Base-by-base conservation (phyloP, 2,329 filamentous ascomycete genomes). In the Cytospora piceae region DNA sequence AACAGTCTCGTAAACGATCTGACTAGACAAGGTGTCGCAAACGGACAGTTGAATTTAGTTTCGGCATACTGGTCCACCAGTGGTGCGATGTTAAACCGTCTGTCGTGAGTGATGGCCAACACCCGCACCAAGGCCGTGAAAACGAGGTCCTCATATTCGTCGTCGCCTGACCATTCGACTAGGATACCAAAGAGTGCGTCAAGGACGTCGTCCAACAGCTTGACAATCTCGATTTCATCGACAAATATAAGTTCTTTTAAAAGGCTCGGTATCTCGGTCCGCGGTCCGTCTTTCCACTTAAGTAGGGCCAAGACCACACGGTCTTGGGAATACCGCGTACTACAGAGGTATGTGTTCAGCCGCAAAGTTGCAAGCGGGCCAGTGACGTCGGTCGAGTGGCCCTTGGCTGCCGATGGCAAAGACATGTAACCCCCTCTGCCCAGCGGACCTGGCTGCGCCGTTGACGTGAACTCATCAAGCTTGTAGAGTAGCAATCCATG, bases 181-280 rank as follows among this genome's bases (percentile, higher is more conserved):
- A 98, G 81, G 32, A 97, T 93, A 7, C 92, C 90, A 74, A 99
- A 99, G 0, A 99, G 85, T 0, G 93, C 88, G 75, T 97, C 92
- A 61, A 99, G 90, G 1, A 98, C 93, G 72, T 96, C 91, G 69
- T 87, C 90, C 9, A 98, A 81, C 52, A 98, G 85, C 80, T 98
- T 99, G 68, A 99, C 95, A 39, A 99, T 92, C 77, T 99, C 96
- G 64, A 98, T 97, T 75, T 99, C 95, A 0, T 95, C 92, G 0
- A 99, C 94, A 70, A 98, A 98, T 24, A 94, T 89, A 58, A 98
- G 86, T 70, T 94, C 89, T 74, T 91, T 90, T 52, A 99, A 80
- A 0, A 96, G 81, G 29, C 87, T 83, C 0, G 91, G 83, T 1
- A 98, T 82, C 42, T 94, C 88, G 32, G 89, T 87, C 55, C 88